Base-by-base conservation (phyloP, 75 land plant species). In the Sequoiadendron giganteum region DNA sequence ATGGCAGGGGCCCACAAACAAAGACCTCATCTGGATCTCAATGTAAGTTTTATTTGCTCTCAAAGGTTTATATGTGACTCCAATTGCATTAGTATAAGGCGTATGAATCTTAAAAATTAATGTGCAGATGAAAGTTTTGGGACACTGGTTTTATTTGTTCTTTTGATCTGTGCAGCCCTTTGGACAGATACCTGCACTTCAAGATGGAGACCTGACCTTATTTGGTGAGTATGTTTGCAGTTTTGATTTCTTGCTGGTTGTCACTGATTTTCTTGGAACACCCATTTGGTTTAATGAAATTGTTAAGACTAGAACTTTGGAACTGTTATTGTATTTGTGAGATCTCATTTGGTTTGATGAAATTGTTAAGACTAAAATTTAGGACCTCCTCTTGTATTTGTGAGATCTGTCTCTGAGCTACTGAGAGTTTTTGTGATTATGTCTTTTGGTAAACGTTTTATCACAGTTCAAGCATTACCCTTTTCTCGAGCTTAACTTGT, bases 161-260 rank as follows among this genome's bases (percentile, higher is more conserved):
- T 40, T 13, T 48, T 39, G 15, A 40, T 92, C 65, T 65, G 83
- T 83, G 80, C 93, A 93, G 95, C 95, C 95, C 3, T 94, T 94
- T 73, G 95, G 94, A 36, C 88, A 87, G 49, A 85, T 94, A 15
- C 95, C 95, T 21, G 94, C 80, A 42, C 52, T 93, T 13, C 85
- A 93, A 48, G 94, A 94, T 39, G 95, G 87, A 49, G 89, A 90
- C 18, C 21, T 93, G 47, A 45, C n/a, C 19, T 52, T 94, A 16
- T 94, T 93, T 49, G 94, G 95, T 94, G 90, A 75, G 79, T 6
- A 32, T 47, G 11, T 3, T 52, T 52, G 16, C 3, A 5, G n/a
- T 10, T 45, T 7, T 82, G 39, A 28, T 19, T 18, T 39, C 19
- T 14, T 30, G 40, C 39, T 8, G 28, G 40, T 55, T 6, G 19